Conservation (phyloP, 495 filamentous ascomycete species). For the Penicillium psychrofluorescens region DNA sequence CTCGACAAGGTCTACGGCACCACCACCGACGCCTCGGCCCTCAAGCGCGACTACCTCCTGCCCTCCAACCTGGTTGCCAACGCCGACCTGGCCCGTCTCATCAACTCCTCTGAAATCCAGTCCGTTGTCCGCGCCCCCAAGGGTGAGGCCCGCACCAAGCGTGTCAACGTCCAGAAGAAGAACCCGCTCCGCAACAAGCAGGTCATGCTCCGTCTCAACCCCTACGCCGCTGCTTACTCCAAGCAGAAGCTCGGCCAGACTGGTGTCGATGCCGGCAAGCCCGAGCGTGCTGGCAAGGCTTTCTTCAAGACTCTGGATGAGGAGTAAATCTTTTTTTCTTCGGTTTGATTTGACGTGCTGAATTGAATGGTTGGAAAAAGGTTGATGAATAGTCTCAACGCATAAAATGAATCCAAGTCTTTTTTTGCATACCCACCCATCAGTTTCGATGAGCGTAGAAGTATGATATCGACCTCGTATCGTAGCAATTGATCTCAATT, state of each 20-base stretch:
- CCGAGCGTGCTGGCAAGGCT: slow-evolving; percentile 36
- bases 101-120: slow-evolving; percentile 99
- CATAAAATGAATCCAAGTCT: slow-evolving; percentile 29
- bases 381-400: slow-evolving; percentile 17
- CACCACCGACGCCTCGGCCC: slow-evolving; percentile 70
- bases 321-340: slow-evolving; percentile 29
- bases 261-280: slow-evolving; percentile 49
- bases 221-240: slow-evolving; percentile 81
- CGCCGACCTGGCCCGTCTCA: slow-evolving; percentile 88
- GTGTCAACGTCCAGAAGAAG: slow-evolving; percentile 92
- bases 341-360: slow-evolving; percentile 1
- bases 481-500: slow-evolving; percentile 15
- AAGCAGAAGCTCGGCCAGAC: slow-evolving; percentile 72
- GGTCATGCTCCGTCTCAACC: slow-evolving; percentile 93
- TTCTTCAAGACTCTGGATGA: slow-evolving; percentile 49
- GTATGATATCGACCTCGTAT: too few species aligned
- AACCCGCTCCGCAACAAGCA: slow-evolving; percentile 98
- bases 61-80: slow-evolving; percentile 82
- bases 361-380: slow-evolving; percentile 16
- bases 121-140: slow-evolving; percentile 80
- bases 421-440: slow-evolving; percentile 28
- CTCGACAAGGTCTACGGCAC: slow-evolving; percentile 94
- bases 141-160: slow-evolving; percentile 87
- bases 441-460: slow-evolving; percentile 12
- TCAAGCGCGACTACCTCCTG: slow-evolving; percentile 98